Base-by-base conservation (phyloP, 2,329 filamentous ascomycete species). In the Cyphellophora attinorum region DNA sequence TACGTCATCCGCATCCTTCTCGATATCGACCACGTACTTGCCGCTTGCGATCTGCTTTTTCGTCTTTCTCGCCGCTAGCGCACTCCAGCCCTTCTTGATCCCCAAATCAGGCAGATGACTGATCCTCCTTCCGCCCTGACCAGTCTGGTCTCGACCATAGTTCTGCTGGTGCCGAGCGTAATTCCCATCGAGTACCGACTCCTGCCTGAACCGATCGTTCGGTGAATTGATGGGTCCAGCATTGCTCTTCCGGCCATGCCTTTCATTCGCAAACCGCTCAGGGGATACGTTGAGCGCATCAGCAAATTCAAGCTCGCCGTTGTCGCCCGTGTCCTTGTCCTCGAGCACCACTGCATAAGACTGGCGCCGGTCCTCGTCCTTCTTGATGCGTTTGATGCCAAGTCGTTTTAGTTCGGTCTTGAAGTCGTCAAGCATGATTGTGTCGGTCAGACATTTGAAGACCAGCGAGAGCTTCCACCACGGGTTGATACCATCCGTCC, bases 401-500 rank as follows among this genome's bases (percentile, higher is more conserved):
- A 49, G 31, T 11, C 45, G 40, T 38, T 48, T 46, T 32, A 50
- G 30, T 31, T 50, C 65, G 3, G 74, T 77, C 49, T 79, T 79
- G 65, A 81, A 81, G 32, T 81, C 76, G 48, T 81, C 76, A 8
- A 81, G 67, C 33, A 81, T 68, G 33, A 81, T 73, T 0, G 70
- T 74, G 49, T 81, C 76, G 13, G 75, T 78, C 30, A 80, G 63
- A 41, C 76, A 80, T 55, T 80, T 80, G 63, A 78, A 79, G 14
- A 79, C 68, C 29, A 77, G 73, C 1, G 70, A 67, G 18, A 50
- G 27, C 33, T 64, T 76, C 75, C 75, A 79, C 51, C 76, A 79
- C 0, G 75, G 75, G 46, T 79, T 76, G 21, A 25, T 25, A 6
- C 45, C 45, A 29, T 49, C 47, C n/a, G 44, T 48, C 19, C 37